phyloP scores from a whole-genome alignment of 169 alveolate genomes.

The Eimeria brunetti region DNA sequence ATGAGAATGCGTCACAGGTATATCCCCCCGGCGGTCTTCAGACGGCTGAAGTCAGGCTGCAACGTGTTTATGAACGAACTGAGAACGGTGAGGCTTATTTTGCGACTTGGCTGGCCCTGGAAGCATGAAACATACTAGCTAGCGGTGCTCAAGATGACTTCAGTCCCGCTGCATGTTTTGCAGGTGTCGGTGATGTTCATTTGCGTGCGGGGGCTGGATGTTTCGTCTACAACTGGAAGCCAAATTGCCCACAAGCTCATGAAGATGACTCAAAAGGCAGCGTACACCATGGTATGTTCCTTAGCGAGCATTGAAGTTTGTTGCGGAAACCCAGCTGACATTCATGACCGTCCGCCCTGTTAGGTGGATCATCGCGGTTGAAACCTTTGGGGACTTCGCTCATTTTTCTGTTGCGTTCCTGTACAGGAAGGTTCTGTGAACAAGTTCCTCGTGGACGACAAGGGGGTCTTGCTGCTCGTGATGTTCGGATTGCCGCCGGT shows the following conservation, averaged over 20 bases:
- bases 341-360: no score
- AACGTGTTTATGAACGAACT: conserved; percentile 85
- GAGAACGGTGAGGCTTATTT: conserved; percentile 68
- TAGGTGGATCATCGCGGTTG: not conserved
- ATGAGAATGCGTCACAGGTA: conserved; percentile 70
- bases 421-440: conserved; percentile 89
- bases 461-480: conserved; percentile 86
- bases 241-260: conserved; percentile 86
- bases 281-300: conserved; percentile 76
- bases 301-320: not conserved
- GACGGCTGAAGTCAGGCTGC: conserved; percentile 85
- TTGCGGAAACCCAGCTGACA: not conserved
- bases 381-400: not conserved
- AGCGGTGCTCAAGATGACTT: not conserved
- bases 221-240: conserved; percentile 86
- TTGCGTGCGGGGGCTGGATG: conserved; percentile 86
- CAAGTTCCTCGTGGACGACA: conserved; percentile 90
- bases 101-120: not conserved
- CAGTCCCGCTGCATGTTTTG: not conserved
- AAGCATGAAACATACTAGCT: not conserved
- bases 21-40: conserved; percentile 88
- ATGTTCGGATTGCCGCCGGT: conserved; percentile 88
- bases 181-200: conserved; percentile 86
- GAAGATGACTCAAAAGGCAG: conserved; percentile 82
- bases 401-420: not conserved